Evolutionary conservation across 345 rosid genomes (phyloP), one percentile per base, ranked within the genome.

Genomic region (Hibiscus tridactylites): DNA sequence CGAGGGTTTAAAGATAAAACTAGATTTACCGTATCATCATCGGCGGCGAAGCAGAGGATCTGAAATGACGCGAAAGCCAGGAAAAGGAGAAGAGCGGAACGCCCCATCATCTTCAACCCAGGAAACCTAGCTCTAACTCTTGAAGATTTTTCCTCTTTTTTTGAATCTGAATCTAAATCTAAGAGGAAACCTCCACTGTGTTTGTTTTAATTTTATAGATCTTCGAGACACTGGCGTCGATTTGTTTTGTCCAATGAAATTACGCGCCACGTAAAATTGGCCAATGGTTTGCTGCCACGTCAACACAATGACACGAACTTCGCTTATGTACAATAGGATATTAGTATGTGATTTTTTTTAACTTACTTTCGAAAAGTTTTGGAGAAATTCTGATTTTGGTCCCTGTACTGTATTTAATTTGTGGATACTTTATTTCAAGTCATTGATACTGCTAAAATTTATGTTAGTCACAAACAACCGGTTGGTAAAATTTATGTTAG

Each of bases 11-110:
- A 19, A 39, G 16, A 4, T 56, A 2, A 12, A 46, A 5, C 16
- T 53, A 52, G 16, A 69, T 63, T 50, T 85, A 88, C 91, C 89
- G 83, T 64, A 57, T 88, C 71, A 57, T 87, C 87, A 47, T 87
- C 91, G 33, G 83, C 79, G 56, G 85, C 79, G 73, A 82, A 88
- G 72, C 77, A 79, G 44, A 90, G 80, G 79, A 78, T 80, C 76
- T 78, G 78, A 46, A 83, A 60, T 63, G 89, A 85, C 73, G 78
- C 73, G 61, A 80, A 79, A 71, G 90, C 83, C 33, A 86, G 56
- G 58, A 88, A 35, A 6, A 88, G 73, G 46, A 87, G 58, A 71
- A 87, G 13, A 57, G 83, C 80, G 62, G 83, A 80, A 19, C 85
- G 75, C 28, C 70, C 83, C 85, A 86, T 87, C 69, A 50, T 47